Conservation (phyloP, 2,329 filamentous ascomycete species). For the Aspergillus hortae region DNA sequence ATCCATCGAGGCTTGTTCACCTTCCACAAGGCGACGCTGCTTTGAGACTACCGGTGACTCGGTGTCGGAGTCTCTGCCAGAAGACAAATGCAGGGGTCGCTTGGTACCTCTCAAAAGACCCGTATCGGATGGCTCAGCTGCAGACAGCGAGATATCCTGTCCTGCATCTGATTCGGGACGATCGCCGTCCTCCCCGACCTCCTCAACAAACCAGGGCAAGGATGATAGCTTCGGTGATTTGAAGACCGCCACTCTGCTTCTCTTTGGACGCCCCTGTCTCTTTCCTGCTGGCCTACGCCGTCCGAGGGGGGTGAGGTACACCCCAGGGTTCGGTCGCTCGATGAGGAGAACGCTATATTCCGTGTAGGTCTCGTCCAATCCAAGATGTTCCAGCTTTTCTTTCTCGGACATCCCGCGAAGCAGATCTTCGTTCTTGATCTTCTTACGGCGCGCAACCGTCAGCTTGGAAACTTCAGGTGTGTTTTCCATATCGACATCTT, state of each 20-base stretch:
- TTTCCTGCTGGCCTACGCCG: slow-evolving; percentile 37
- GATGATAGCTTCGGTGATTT: slow-evolving; percentile 30
- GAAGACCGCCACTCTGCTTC: slow-evolving; percentile 39
- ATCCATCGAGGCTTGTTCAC: neutral
- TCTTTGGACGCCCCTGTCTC: slow-evolving; percentile 35
- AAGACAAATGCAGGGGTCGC: neutral
- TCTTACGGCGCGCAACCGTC: slow-evolving; percentile 2
- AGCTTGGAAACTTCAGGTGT: neutral
- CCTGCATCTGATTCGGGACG: slow-evolving; percentile 4
- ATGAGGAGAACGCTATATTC: slow-evolving; percentile 37
- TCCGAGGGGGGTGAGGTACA: slow-evolving; percentile 40
- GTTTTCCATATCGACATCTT: slow-evolving; percentile 10
- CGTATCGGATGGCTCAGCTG: neutral
- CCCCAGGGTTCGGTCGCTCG: slow-evolving; percentile 34
- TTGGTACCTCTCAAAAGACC: neutral
- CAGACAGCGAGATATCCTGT: neutral
- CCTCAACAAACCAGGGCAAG: slow-evolving; percentile 35
- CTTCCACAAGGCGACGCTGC: neutral
- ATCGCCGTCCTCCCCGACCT: slow-evolving; percentile 4
- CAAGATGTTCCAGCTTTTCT: slow-evolving; percentile 37
- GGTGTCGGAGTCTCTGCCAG: slow-evolving; percentile 7
- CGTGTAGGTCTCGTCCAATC: slow-evolving; percentile 40
- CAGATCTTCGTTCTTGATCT: slow-evolving; percentile 15
- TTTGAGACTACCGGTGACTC: neutral
- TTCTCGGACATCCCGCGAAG: slow-evolving; percentile 33